phyloP scores from a whole-genome alignment of 1,139 yeast genomes.

The Candida glucosophila region DNA sequence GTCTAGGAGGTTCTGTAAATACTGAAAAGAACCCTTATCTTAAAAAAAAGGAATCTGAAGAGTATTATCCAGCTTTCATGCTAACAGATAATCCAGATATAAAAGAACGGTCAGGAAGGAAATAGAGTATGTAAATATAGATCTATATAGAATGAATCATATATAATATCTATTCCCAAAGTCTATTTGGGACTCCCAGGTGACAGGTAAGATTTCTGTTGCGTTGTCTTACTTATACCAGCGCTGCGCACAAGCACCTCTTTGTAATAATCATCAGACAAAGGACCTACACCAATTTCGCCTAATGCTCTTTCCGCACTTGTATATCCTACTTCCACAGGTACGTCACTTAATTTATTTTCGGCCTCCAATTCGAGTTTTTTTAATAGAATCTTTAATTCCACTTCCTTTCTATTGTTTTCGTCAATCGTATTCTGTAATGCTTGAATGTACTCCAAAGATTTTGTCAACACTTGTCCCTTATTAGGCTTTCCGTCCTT shows the following conservation, averaged over 20 bases:
- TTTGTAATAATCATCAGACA: constrained; percentile 43
- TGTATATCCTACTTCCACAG: constrained; percentile 52
- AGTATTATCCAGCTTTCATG: constrained; percentile 58
- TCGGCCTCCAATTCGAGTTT: constrained; percentile 35
- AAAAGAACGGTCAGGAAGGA: constrained; percentile 36
- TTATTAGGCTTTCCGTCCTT: constrained; percentile 90
- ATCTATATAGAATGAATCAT: constrained; percentile 2
- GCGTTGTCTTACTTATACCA: constrained; percentile 14
- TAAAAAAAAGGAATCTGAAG: constrained; percentile 13
- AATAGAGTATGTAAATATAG: constrained; percentile 3
- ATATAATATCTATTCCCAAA: constrained; percentile 2
- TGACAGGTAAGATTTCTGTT: constrained; percentile 7
- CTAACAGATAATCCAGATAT: constrained; percentile 53
- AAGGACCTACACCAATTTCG: constrained; percentile 74
- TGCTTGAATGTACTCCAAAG: constrained; percentile 74
- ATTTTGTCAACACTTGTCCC: constrained; percentile 78
- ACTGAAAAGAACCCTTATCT: constrained; percentile 63
- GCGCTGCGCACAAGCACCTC: constrained; percentile 27
- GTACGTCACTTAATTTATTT: constrained; percentile 16
- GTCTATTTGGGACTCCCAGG: constrained; percentile 1
- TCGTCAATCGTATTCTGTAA: constrained; percentile 73
- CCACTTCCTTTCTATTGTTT: constrained; percentile 71
- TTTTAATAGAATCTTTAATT: constrained; percentile 54
- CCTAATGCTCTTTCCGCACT: constrained; percentile 77
- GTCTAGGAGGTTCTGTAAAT: constrained; percentile 65